Conservation (phyloP, 140 eudicot genomes). For the Anethum foeniculum region DNA sequence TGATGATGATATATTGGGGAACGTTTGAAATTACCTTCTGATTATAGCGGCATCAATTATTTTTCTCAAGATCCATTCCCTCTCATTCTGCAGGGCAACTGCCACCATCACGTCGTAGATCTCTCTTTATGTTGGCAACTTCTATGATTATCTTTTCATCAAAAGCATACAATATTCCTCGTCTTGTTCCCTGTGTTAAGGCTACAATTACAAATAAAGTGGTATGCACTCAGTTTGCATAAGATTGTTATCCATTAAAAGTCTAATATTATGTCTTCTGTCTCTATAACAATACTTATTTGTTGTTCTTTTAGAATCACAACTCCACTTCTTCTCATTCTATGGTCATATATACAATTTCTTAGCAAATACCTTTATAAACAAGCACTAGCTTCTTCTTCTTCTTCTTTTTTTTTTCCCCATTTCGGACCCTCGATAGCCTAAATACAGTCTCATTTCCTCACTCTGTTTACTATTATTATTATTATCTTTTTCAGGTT, state of each 20-base stretch:
- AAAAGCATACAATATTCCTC: constrained; percentile 69
- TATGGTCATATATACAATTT: neutral
- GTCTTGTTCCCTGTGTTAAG: constrained; percentile 65
- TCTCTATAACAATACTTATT: neutral
- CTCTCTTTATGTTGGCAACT: constrained; percentile 74
- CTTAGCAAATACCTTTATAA: neutral
- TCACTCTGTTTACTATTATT: neutral
- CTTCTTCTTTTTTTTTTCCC: too few relatives aligned
- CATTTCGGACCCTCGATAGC: neutral
- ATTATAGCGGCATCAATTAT: neutral
- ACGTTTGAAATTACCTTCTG: neutral
- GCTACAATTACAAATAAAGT: constrained; percentile 44
- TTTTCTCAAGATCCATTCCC: constrained; percentile 1
- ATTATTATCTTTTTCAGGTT: constrained; percentile 33
- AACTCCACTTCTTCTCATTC: constrained; percentile 5
- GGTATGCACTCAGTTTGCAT: constrained; percentile 32
- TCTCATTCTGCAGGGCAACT: constrained; percentile 44
- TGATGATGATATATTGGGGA: neutral
- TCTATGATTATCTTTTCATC: constrained; percentile 75
- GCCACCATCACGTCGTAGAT: constrained; percentile 83
- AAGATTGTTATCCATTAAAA: neutral
- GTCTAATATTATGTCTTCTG: neutral
- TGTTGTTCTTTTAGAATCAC: neutral
- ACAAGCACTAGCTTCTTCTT: neutral
- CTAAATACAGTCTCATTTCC: neutral